These are phyloP conservation scores for Mycena amicta DNA, from an alignment of 768 basidiomycete species.

Conservation along the genomic window DNA sequence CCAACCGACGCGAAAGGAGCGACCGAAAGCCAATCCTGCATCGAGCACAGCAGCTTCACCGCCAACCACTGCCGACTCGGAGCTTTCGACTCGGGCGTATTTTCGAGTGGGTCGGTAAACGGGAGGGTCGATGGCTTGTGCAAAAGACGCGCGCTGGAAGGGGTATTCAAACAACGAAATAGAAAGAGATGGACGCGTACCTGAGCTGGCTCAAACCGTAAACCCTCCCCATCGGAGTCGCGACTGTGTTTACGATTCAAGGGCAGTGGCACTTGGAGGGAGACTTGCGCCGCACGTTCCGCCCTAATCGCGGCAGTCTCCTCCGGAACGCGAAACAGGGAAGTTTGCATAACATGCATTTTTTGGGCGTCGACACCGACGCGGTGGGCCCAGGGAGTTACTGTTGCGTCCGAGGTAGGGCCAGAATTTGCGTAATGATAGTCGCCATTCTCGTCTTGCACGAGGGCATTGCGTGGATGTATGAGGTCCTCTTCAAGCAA, in stretches of 20 bases:
- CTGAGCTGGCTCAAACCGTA: conserved; percentile 64
- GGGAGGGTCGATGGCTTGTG: conserved; percentile 66
- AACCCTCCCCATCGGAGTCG: conserved; percentile 74
- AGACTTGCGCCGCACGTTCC: neutral
- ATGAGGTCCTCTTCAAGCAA: conserved; percentile 56
- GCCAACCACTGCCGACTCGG: conserved; percentile 64
- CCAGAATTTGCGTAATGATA: conserved; percentile 48
- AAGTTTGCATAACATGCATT: conserved; percentile 93
- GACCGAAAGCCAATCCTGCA: conserved; percentile 82
- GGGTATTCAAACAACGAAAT: neutral
- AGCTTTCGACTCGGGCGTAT: conserved; percentile 72
- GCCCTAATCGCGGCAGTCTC: conserved; percentile 68
- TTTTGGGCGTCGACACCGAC: conserved; percentile 82
- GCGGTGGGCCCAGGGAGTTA: conserved; percentile 70
- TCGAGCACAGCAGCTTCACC: conserved; percentile 72
- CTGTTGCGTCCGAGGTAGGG: no score
- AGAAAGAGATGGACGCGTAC: conserved; percentile 35
- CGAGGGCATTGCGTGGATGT: conserved; percentile 45
- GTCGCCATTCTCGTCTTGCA: conserved; percentile 59
- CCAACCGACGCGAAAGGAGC: conserved; percentile 91
- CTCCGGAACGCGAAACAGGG: conserved; percentile 78
- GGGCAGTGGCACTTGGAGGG: conserved; percentile 37
- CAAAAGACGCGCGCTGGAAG: conserved; percentile 76
- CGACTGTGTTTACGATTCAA: conserved; percentile 73
- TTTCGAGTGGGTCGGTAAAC: conserved; percentile 77